Evolutionary conservation across 2,329 filamentous ascomycete genomes (phyloP), one percentile per base, ranked within the genome.

Genomic region (Trichoderma gracile): DNA sequence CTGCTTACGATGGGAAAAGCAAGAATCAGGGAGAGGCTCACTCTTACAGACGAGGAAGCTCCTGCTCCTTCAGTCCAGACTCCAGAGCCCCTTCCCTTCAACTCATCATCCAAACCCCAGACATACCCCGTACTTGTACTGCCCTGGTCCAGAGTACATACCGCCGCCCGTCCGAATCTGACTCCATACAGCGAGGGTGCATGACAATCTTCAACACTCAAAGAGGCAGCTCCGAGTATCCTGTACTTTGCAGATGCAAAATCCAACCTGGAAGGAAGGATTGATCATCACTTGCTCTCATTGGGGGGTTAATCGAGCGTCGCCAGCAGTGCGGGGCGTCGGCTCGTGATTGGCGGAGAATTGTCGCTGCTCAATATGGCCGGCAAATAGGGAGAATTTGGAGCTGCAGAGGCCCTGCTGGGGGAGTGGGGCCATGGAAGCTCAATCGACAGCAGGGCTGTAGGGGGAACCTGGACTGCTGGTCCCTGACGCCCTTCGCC

Each of bases 381-480:
- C 59, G 53, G 64, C 64, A 55, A 65, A 65, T 65, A 63, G 64
- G 64, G 64, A 65, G 52, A 65, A 63, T 65, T 65, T 65, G 49
- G 49, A 40, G 19, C 59, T 62, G 59, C 40, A 46, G 38, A 30
- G 33, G 58, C 46, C 46, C 46, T 25, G 43, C 3, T 38, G 6
- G 40, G 27, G 8, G 56, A 43, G 33, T 38, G 33, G 57, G 57
- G 33, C 27, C 56, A n/a, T n/a, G n/a, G n/a, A 1, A 5, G 47
- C 57, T 33, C 42, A 52, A 43, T 61, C 47, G 9, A 25, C 56
- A 33, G 56, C 56, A 59, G 40, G 56, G 56, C 10, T 5, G 33
- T 38, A 38, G 33, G 33, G 33, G 33, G n/a, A n/a, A 38, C 17
- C 33, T 57, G 42, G 54, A 27, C 54, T 33, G 38, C n/a, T n/a